Evolutionary conservation across 1,139 yeast genomes (phyloP), one percentile per base, ranked within the genome.

Genomic region (Eremothecium sinecaudum): DNA sequence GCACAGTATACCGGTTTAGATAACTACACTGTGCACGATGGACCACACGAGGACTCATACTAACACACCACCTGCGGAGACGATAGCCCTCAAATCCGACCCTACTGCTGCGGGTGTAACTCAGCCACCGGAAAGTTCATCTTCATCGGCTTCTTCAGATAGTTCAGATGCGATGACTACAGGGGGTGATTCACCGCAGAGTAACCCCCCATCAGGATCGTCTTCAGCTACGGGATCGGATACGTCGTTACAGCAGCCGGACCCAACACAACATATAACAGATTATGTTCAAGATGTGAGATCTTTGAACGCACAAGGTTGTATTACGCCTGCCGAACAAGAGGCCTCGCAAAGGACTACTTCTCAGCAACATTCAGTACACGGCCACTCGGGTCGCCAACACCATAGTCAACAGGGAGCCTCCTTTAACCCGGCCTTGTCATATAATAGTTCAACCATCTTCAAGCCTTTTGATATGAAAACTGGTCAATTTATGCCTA

Each of bases 401-500:
- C 30, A 24, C 9, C 34, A 15, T 17, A 24, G 34, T 22, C 35
- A 22, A 17, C 31, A 28, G n/a, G 28, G 17, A 18, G 32, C 39
- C 11, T 32, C 35, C 24, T 36, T 32, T 20, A 32, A 36, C 19
- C 28, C 36, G 6, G 29, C 36, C 15, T 28, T 40, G 27, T 21
- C 31, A 5, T 31, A 34, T 23, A 23, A 39, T 30, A 31, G 33
- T 25, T 32, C 34, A 7, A 34, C 39, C 13, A 30, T 51, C 9
- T 54, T 54, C 41, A 54, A 54, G 39, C 55, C 51, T 21, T 54
- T 53, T 31, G 57, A 54, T 37, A 38, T 47, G 6, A 46, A 44
- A 37, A 53, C 58, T 1, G 58, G 58, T 6, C 53, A 50, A 28
- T 54, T 54, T 36, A 11, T 38, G 26, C 21, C 30, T n/a, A 35